Evolutionary conservation across 495 filamentous ascomycete species (phyloP).

Genomic region (Lophiostoma macrostomum): DNA sequence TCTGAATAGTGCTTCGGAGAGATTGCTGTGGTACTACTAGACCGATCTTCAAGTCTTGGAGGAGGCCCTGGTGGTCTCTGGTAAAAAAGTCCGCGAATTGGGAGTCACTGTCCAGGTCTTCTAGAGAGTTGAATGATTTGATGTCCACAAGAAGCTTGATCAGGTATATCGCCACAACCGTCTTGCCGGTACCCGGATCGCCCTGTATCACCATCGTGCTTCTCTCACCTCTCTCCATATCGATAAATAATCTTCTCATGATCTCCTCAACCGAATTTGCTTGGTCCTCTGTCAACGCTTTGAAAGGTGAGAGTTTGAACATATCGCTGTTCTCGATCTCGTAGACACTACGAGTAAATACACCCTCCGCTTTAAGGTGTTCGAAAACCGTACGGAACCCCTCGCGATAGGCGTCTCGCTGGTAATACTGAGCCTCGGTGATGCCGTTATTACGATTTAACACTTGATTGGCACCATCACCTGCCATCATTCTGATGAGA

Average conservation of each 20-base stretch:
- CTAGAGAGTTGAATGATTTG: constrained; percentile 11
- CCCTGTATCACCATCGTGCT: constrained; percentile 24
- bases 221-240: constrained; percentile 9
- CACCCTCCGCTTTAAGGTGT: constrained; percentile 13
- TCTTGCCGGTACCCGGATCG: constrained; percentile 27
- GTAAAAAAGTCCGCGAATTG: constrained; percentile 26
- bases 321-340: constrained; percentile 27
- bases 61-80: constrained; percentile 14
- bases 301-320: constrained; percentile 25
- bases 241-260: constrained; percentile 14
- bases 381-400: constrained; percentile 17
- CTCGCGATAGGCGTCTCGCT: constrained; percentile 20
- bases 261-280: constrained; percentile 26
- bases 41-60: constrained; percentile 12
- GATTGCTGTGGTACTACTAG: constrained; percentile 24
- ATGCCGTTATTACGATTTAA: constrained; percentile 27
- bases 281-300: constrained; percentile 27
- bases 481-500: constrained; percentile 26
- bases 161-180: constrained; percentile 24
- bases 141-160: constrained; percentile 26
- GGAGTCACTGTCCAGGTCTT: constrained; percentile 23
- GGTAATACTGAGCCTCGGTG: constrained; percentile 23
- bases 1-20: constrained; percentile 14
- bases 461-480: constrained; percentile 22
- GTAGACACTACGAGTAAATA: constrained; percentile 23